Base-by-base conservation (phyloP, 352 stramenopile genomes). In the Pythium oligandrum region DNA sequence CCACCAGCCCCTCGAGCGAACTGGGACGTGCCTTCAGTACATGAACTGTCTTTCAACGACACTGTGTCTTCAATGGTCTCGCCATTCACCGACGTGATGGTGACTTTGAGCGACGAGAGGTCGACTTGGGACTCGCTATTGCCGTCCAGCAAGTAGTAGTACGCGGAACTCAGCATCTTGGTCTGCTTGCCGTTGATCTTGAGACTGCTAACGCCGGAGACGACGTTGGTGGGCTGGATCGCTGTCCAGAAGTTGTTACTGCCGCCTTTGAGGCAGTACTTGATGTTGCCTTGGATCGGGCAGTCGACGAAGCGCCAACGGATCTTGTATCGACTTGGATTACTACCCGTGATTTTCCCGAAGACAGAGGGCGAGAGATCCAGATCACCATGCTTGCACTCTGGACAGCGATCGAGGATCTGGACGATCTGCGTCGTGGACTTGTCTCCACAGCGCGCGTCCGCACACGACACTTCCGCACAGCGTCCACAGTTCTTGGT, bases 241-340 rank as follows among this genome's bases (percentile, higher is more conserved):
- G 78, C 78, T 5, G 74, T 66, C 66, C 73, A 89, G 50, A 75
- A 71, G 30, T 52, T 7, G 63, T 82, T 88, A 57, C 75, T 88
- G 37, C 78, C 78, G 3, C 59, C 53, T 53, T 91, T 89, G 40
- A 91, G 61, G 64, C 81, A 91, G 40, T 82, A 80, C 55, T 89
- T 55, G 45, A 91, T 56, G 37, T 71, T 82, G 30, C 71, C 61
- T 32, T 63, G 48, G 34, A 81, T 50, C 1, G 76, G 78, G 53
- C 81, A 91, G 55, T 88, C 76, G 35, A 89, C 78, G 44, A 88
- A 91, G 31, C 64, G 57, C 81, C 81, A 91, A 10, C 67, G 53
- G 55, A 91, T 71, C 36, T 63, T 75, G 45, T 79, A 57, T 4
- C 78, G 78, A 44, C 71, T 73, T 4, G 75, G 74, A n/a, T 66